Evolutionary conservation across 345 rosid species (phyloP).

Genomic region (Carallia brachiata): DNA sequence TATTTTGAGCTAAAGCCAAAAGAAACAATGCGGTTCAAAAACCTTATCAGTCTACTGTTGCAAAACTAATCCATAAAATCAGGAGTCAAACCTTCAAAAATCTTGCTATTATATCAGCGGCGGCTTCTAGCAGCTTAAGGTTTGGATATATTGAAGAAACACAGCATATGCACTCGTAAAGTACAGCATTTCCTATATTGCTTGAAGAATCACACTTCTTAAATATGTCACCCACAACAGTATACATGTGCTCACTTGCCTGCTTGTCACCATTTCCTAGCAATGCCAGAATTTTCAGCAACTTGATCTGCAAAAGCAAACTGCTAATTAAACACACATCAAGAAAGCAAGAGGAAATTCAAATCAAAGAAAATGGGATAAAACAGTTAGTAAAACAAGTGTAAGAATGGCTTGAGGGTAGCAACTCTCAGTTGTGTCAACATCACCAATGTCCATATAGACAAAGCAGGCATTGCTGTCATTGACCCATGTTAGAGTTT

Average conservation of each 20-base stretch:
- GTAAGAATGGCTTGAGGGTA: background rate
- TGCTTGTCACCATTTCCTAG: constrained; percentile 96
- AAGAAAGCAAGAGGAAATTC: too few relatives aligned
- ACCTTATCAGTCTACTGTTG: constrained; percentile 2
- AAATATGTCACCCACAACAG: constrained; percentile 86
- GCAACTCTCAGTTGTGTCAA: background rate
- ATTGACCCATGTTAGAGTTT: too few relatives aligned
- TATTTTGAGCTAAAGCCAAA: background rate
- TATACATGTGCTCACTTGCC: constrained; percentile 90
- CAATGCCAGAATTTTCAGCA: constrained; percentile 87
- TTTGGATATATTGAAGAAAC: constrained; percentile 82
- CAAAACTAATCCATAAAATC: constrained; percentile 12
- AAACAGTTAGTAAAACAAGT: too few relatives aligned
- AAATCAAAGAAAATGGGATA: too few relatives aligned
- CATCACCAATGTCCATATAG: background rate
- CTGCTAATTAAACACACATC: too few relatives aligned
- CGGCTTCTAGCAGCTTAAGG: constrained; percentile 81
- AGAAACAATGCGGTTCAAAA: background rate
- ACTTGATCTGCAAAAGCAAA: constrained; percentile 60
- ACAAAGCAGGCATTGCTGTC: background rate
- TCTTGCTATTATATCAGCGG: constrained; percentile 80
- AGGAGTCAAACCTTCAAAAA: constrained; percentile 73
- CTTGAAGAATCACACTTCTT: constrained; percentile 81
- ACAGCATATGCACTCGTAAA: constrained; percentile 89
- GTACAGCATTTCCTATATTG: constrained; percentile 92